Base-by-base conservation (phyloP, 2,329 filamentous ascomycete genomes). In the Thelonectria discophora region DNA sequence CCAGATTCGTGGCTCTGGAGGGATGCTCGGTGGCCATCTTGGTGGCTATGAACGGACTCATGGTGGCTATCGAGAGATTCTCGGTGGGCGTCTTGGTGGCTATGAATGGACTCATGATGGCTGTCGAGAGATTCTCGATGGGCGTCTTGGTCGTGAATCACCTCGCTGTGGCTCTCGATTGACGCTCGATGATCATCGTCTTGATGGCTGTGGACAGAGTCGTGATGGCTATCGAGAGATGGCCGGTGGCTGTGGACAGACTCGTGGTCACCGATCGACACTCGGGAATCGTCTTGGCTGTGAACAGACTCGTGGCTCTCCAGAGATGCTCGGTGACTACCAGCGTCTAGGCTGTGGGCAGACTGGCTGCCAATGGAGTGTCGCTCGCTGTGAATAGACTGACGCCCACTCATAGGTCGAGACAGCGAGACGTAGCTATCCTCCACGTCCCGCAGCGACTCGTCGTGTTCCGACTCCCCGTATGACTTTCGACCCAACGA, bases 281-380 rank as follows among this genome's bases (percentile, higher is more conserved):
- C 27, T 30, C 27, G 27, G 27, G 5, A 10, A 30, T 30, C 27
- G 27, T 30, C 27, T 30, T 30, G 46, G 27, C 27, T 30, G 21
- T 48, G 46, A n/a, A 53, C 20, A 9, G 50, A 42, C 39, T 32
- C 50, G 50, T 53, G 50, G 21, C 50, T 53, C 4, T 53, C 37
- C 12, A 40, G 37, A 40, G 37, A 40, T 17, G 13, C 37, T 40
- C 13, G 37, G 37, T 40, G 37, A 17, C 37, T 40, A 40, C 17
- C 37, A 40, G 27, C 27, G 27, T 30, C 27, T 30, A 7, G 27
- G 27, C 34, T 37, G 12, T 37, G 34, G 6, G 11, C 34, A 37
- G 34, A 37, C 34, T 37, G 34, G 15, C 34, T 30, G 27, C 27
- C 27, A 30, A 30, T 30, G 27, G 27, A 30, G 27, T 30, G 27